A percentile compares a stretch with the other conserved stretches of the same genome.
phyloP scores from a whole-genome alignment of 257 asterid genomes.

The Solanum sitiens region DNA sequence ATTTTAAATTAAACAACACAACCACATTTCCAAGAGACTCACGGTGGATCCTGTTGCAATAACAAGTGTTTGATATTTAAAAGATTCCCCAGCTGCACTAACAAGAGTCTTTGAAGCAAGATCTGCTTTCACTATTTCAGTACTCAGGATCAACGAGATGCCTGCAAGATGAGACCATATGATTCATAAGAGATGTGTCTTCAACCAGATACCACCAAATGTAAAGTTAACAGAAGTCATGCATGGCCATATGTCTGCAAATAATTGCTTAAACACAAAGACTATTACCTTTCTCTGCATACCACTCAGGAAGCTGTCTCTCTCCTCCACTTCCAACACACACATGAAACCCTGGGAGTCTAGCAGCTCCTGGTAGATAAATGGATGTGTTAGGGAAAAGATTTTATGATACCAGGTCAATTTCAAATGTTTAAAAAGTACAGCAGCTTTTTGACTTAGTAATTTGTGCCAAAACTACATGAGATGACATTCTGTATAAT shows the following conservation, averaged over 20 bases:
- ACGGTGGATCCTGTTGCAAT: conserved; percentile 92
- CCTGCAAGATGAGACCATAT: conserved; percentile 29
- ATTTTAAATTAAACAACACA: not conserved
- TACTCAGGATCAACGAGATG: conserved; percentile 73
- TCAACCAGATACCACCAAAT: not conserved
- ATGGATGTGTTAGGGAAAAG: not conserved
- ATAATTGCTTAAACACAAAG: not conserved
- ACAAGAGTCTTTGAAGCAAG: conserved; percentile 64
- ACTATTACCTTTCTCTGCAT: conserved; percentile 69
- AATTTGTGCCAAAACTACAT: not conserved
- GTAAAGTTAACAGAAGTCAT: not conserved
- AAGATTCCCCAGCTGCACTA: conserved; percentile 61
- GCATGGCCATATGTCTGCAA: not conserved
- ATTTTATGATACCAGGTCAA: not conserved
- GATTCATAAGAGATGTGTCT: not conserved
- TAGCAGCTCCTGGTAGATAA: conserved; percentile 66
- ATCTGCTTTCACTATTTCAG: conserved; percentile 84
- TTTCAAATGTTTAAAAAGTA: not conserved
- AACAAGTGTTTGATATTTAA: conserved; percentile 43
- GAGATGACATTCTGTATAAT: not conserved
- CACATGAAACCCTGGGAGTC: conserved; percentile 90
- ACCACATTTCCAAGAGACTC: conserved; percentile 1
- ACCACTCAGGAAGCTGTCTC: conserved; percentile 93
- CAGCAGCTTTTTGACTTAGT: not conserved
- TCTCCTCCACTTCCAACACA: conserved; percentile 99